Evolutionary conservation across 257 asterid species (phyloP).

Genomic region (Lithospermum erythrorhizon): DNA sequence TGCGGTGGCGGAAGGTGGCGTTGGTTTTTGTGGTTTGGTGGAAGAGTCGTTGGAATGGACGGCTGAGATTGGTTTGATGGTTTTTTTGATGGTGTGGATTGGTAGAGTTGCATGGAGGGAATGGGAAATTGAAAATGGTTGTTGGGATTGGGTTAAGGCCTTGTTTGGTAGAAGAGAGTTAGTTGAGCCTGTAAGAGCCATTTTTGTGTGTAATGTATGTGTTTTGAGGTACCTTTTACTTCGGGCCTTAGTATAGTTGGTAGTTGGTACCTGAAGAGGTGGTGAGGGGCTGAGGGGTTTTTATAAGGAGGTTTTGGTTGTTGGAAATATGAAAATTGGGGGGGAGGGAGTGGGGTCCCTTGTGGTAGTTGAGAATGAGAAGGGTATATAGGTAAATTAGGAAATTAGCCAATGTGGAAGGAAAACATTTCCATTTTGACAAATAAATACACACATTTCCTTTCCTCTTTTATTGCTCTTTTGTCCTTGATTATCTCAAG

Average conservation of each 20-base stretch:
- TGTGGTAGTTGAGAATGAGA: constrained; percentile 4
- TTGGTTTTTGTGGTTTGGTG: constrained; percentile 25
- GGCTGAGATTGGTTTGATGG: constrained; percentile 28
- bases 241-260: neutral
- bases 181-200: constrained; percentile 32
- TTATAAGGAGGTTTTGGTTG: constrained; percentile 14
- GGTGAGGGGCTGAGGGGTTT: constrained; percentile 8
- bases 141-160: constrained; percentile 14
- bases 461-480: no score
- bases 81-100: constrained; percentile 2
- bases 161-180: constrained; percentile 30
- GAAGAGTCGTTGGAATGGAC: constrained; percentile 34
- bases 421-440: no score
- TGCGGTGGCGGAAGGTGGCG: constrained; percentile 19
- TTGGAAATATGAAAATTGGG: neutral
- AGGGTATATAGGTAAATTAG: constrained; percentile 1
- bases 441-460: no score
- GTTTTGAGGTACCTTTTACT: constrained; percentile 4
- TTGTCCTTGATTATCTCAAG: no score
- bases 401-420: neutral
- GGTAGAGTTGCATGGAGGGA: constrained; percentile 7
- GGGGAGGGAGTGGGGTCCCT: neutral
- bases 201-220: constrained; percentile 4
- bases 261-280: constrained; percentile 17
- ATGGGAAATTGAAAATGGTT: constrained; percentile 14